A percentile compares a stretch with the other conserved stretches of the same genome.
Conservation (phyloP, 768 basidiomycete genomes). For the Lepiota brunneoincarnata region DNA sequence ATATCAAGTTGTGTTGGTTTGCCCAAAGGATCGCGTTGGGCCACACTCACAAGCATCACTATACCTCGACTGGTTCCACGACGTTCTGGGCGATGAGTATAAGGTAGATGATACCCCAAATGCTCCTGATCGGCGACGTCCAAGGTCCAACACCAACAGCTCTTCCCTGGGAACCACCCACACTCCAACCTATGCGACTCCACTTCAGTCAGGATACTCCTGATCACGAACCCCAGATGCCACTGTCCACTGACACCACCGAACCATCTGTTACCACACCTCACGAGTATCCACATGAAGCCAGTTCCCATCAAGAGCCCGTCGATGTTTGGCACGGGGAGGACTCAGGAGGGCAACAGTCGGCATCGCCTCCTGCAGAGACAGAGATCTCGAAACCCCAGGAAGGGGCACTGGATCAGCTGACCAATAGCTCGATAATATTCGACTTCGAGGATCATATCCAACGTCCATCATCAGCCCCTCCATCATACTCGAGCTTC, state of each 20-base stretch:
- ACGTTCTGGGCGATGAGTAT: constrained; percentile 25
- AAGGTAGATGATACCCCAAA: not conserved
- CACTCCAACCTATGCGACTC: not conserved
- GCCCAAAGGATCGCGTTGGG: constrained; percentile 33
- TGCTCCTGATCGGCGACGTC: not conserved
- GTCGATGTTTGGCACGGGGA: not conserved
- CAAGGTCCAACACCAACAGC: not conserved
- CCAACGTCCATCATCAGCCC: constrained; percentile 5
- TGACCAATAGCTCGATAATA: too few species aligned
- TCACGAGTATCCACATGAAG: not conserved
- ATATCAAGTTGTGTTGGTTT: constrained; percentile 38
- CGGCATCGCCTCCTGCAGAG: not conserved
- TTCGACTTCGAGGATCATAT: not conserved
- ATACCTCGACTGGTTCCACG: constrained; percentile 44
- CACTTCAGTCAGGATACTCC: not conserved
- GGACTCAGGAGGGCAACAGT: not conserved
- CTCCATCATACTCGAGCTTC: constrained; percentile 3
- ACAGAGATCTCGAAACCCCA: not conserved
- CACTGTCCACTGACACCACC: not conserved
- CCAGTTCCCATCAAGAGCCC: not conserved
- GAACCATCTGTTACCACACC: not conserved
- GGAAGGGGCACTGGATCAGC: not conserved
- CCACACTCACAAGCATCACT: constrained; percentile 46
- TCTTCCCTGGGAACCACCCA: not conserved
- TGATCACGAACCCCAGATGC: not conserved